These are phyloP conservation scores for Postia placenta DNA, from an alignment of 768 basidiomycete species.

Conservation along the genomic window DNA sequence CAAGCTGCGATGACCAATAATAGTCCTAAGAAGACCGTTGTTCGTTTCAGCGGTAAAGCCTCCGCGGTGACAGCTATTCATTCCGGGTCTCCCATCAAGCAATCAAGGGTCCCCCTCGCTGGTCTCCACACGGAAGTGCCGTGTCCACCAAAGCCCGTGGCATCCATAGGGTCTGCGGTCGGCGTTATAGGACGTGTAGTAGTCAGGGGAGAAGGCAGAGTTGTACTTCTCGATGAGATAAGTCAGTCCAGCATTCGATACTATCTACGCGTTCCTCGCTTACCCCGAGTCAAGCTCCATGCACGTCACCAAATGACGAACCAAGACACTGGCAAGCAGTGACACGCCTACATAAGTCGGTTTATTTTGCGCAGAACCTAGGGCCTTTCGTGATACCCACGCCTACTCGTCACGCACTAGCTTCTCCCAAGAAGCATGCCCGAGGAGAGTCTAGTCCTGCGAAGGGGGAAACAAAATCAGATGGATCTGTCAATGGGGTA, in stretches of 20 bases:
- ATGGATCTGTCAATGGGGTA: no score
- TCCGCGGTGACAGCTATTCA: no score
- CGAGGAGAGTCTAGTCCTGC: no score
- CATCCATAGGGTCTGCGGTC: constrained; percentile 10
- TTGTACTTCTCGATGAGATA: constrained; percentile 12
- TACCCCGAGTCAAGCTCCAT: constrained; percentile 15
- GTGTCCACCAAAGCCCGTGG: constrained; percentile 8
- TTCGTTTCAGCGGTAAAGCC: neutral
- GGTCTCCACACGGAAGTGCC: no score
- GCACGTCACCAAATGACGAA: constrained; percentile 51
- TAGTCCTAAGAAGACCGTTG: neutral
- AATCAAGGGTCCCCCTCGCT: no score
- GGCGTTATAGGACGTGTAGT: constrained; percentile 11
- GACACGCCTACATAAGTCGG: constrained; percentile 42
- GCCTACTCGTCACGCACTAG: no score
- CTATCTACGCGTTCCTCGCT: neutral
- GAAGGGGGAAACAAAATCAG: no score
- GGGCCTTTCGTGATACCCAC: constrained; percentile 44
- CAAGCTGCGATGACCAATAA: constrained; percentile 8
- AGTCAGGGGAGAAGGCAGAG: constrained; percentile 6
- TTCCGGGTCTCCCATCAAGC: no score
- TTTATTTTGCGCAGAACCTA: constrained; percentile 35
- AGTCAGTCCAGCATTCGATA: no score
- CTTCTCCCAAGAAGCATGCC: no score
- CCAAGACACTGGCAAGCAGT: constrained; percentile 50